Evolutionary conservation across 495 filamentous ascomycete species (phyloP), one percentile per base, ranked within the genome.

Genomic region (Penicillium daleae): DNA sequence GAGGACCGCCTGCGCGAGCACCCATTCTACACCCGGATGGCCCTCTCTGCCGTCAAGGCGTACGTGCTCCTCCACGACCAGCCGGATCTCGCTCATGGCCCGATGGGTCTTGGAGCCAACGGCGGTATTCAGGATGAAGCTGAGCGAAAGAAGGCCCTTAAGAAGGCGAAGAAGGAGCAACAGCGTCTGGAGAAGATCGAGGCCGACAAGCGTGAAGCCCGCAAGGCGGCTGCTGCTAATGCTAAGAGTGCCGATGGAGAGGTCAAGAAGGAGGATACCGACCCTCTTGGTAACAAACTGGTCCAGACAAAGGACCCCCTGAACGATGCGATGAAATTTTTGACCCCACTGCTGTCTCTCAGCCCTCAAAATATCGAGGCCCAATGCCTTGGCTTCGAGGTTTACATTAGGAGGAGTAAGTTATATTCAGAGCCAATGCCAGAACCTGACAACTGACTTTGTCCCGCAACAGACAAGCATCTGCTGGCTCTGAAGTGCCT

Each of bases 131-230:
- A 83, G 42, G 86, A 89, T 51, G 83, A 85, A 1, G 85, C 85
- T 5, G 93, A 97, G 69, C 83, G 85, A 57, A 98, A 97, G 84
- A 98, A 96, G 81, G 92, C 92, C 1, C 80, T 90, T 39, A 97
- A 97, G 83, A 99, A 98, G 80, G 93, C 94, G 3, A 93, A 88
- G 78, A 93, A 91, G 76, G 95, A 97, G 66, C 90, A 90, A 12
- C 90, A 95, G 67, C 93, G 90, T 67, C 74, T 84, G 49, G 92
- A 96, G 71, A 89, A 91, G 68, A 87, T 89, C 35, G 94, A 93
- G 32, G 87, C 87, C 15, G 89, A 92, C 64, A 94, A 91, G 76
- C 89, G 91, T 27, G 93, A 72, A 78, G 78, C 69, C 66, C 75
- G 74, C 70, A 84, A 79, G 59, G 79, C 66, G 44, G 79, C 87